phyloP scores from a whole-genome alignment of 2,329 filamentous ascomycete genomes.

The Fusarium poae region DNA sequence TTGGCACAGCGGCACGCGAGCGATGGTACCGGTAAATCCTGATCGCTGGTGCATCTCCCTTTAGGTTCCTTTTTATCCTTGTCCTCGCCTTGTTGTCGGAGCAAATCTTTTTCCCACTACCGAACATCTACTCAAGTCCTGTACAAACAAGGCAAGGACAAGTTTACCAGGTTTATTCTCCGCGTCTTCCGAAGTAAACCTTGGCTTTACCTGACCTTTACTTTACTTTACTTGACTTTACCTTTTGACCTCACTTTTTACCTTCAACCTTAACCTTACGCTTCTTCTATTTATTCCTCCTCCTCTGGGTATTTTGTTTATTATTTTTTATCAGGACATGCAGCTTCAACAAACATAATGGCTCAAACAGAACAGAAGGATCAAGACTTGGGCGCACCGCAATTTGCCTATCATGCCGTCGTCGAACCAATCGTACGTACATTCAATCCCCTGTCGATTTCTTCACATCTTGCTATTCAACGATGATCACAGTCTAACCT shows the following conservation, averaged over 20 bases:
- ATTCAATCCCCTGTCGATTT: neutral
- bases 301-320: neutral
- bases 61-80: neutral
- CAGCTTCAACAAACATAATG: constrained; percentile 13
- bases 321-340: constrained; percentile 3
- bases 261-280: neutral
- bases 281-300: constrained; percentile 3
- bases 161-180: constrained; percentile 23
- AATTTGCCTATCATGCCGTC: constrained; percentile 47
- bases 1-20: constrained; percentile 1
- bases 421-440: constrained; percentile 49
- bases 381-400: constrained; percentile 46
- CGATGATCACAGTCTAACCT: neutral
- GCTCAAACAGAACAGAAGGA: constrained; percentile 30
- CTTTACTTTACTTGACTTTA: no score
- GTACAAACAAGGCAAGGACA: neutral
- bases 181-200: constrained; percentile 21
- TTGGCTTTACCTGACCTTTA: constrained; percentile 7
- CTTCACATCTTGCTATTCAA: neutral
- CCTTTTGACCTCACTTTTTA: neutral
- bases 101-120: constrained; percentile 15
- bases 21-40: constrained; percentile 14
- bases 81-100: constrained; percentile 3
- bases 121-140: neutral
- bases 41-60: constrained; percentile 9